Evolutionary conservation across 805 yeast species (phyloP), one percentile per base, ranked within the genome.

Genomic region (Wickerhamiella azyma): DNA sequence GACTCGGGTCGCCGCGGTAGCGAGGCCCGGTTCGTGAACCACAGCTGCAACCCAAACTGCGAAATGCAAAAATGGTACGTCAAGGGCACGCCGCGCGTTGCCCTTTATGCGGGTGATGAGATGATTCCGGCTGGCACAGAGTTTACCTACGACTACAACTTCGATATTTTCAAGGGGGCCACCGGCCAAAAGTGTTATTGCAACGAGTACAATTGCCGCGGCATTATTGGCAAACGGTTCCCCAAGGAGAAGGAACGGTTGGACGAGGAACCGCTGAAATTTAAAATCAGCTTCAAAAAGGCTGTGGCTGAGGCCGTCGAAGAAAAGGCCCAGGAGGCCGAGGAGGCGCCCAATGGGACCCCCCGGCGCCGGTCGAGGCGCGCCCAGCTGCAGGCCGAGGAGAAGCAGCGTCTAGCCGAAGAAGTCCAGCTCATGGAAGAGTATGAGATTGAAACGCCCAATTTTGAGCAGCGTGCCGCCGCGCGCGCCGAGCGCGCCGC

Each of bases 51-150:
- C 43, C 75, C 76, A 41, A 72, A 72, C 46, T 61, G 69, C 19
- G 67, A 63, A 39, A 70, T 72, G 62, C 71, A 72, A 55, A 68
- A 69, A 50, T 72, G 75, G 75, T 60, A 59, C 14, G 72, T 69
- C 30, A 59, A 67, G 41, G 68, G 63, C n/a, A 39, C 48, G 3
- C 73, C 75, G 4, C 56, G 70, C 36, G 64, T 71, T 46, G 75
- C 74, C 0, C 53, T 72, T 13, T 71, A 70, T 53, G 73, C 74
- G 11, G 65, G 64, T 5, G 56, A 59, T n/a, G 52, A 57, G 13
- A 57, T 57, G 1, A 66, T 72, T 5, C 39, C 49, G 1, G 55
- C 61, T 6, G 74, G 72, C 26, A 66, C 66, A 10, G 76, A 72
- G 50, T 55, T 72, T 26, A 67, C 71, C 4, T 70, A 70, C 50